Percentiles rank a stretch among this genome's conserved stretches.
These are phyloP conservation scores for Phyllostachys edulis DNA, from an alignment of 176 grass and related monocot genomes.

Conservation along the genomic window DNA sequence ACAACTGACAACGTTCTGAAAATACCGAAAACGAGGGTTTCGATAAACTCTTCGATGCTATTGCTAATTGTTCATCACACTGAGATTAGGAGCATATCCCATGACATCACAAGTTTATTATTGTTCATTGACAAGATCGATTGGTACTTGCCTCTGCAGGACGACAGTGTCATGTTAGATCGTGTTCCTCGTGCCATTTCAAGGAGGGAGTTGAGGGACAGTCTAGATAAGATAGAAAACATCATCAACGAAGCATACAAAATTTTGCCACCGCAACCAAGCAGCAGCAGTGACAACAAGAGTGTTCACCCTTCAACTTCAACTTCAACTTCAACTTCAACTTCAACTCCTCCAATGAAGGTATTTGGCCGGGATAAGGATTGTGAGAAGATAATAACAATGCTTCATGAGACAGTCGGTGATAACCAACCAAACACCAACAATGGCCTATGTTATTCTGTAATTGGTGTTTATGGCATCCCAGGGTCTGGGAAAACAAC, in stretches of 20 bases:
- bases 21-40: too few species aligned
- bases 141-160: too few species aligned
- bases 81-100: too few species aligned
- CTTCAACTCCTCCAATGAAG: neutral
- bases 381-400: neutral
- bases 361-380: slow-evolving; percentile 31
- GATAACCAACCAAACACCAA: neutral
- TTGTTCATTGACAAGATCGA: too few species aligned
- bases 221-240: neutral
- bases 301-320: neutral
- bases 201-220: neutral
- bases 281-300: too few species aligned
- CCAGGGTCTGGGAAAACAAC: slow-evolving; percentile 46
- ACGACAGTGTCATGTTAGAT: too few species aligned
- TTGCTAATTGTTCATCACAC: too few species aligned
- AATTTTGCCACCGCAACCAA: neutral
- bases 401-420: neutral
- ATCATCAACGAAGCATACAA: neutral
- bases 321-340: neutral
- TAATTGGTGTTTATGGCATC: slow-evolving; percentile 36
- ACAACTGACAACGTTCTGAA: too few species aligned
- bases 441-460: neutral
- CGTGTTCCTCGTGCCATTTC: neutral
- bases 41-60: too few species aligned
- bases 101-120: too few species aligned